A percentile compares a stretch with the other conserved stretches of the same genome.
phyloP scores from a whole-genome alignment of 495 filamentous ascomycete species.

The Podospora tetraspora region DNA sequence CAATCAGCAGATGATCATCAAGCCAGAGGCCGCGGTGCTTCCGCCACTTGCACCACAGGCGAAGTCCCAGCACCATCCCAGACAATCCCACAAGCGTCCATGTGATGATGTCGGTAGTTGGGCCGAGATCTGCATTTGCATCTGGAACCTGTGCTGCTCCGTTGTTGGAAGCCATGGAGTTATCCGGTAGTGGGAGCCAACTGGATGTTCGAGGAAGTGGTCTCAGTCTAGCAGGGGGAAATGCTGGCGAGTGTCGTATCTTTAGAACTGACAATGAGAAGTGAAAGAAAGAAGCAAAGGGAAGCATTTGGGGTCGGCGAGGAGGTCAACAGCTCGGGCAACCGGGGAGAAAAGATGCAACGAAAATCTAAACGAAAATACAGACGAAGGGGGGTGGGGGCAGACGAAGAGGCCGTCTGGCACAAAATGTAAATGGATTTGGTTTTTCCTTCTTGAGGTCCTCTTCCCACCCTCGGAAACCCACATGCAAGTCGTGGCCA shows the following conservation, averaged over 20 bases:
- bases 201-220: neutral
- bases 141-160: neutral
- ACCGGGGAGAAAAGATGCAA: neutral
- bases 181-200: too few relatives aligned
- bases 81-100: slow-evolving; percentile 2
- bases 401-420: too few relatives aligned
- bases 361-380: neutral
- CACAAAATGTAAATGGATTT: neutral
- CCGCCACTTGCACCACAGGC: slow-evolving; percentile 21
- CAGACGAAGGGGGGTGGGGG: neutral
- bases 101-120: neutral
- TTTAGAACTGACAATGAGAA: neutral
- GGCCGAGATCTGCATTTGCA: neutral
- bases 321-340: neutral
- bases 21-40: slow-evolving; percentile 19
- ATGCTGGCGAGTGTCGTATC: neutral
- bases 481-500: neutral
- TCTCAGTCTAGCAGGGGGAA: neutral
- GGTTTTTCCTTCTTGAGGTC: neutral
- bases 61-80: slow-evolving; percentile 14
- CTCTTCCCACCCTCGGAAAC: neutral
- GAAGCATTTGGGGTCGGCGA: neutral
- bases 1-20: slow-evolving; percentile 19
- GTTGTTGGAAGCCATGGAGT: neutral
- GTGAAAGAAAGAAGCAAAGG: neutral